Evolutionary conservation across 805 yeast genomes (phyloP).

Genomic region (Ogataea wickerhamii): DNA sequence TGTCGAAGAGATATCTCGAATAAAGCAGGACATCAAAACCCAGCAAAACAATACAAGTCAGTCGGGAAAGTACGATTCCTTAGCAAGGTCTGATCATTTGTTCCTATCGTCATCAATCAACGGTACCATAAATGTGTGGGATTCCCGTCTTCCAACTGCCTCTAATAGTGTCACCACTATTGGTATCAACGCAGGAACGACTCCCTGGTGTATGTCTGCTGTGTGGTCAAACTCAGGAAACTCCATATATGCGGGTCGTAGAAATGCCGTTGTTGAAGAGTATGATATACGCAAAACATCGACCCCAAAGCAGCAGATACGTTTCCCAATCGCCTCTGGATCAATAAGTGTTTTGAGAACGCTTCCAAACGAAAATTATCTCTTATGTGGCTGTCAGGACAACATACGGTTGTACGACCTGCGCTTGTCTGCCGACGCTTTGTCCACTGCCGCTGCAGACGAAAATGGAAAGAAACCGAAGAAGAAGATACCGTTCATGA

Average conservation of each 20-base stretch:
- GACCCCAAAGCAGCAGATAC: constrained; percentile 52
- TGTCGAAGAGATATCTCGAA: constrained; percentile 2
- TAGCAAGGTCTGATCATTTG: constrained; percentile 38
- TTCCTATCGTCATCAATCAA: constrained; percentile 81
- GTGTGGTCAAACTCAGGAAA: constrained; percentile 88
- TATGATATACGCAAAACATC: constrained; percentile 57
- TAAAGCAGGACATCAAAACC: constrained; percentile 14
- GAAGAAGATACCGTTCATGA: constrained; percentile 70
- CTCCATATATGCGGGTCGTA: constrained; percentile 74
- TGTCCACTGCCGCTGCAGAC: constrained; percentile 6
- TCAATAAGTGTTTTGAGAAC: constrained; percentile 80
- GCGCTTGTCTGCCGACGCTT: constrained; percentile 30
- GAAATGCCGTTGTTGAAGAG: constrained; percentile 85
- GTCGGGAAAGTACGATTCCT: constrained; percentile 24
- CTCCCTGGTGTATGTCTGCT: constrained; percentile 93
- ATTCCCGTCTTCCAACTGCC: constrained; percentile 44
- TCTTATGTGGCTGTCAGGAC: constrained; percentile 86
- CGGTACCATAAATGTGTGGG: constrained; percentile 84
- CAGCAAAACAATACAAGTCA: constrained; percentile 46
- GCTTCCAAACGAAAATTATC: constrained; percentile 74
- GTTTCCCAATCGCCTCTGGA: constrained; percentile 84
- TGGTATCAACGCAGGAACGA: constrained; percentile 58
- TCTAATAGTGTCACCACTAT: constrained; percentile 22
- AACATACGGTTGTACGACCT: constrained; percentile 86
- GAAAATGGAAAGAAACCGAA: constrained; percentile 23